Conservation (phyloP, 306 rosid species). For the Inga leiocalycina region DNA sequence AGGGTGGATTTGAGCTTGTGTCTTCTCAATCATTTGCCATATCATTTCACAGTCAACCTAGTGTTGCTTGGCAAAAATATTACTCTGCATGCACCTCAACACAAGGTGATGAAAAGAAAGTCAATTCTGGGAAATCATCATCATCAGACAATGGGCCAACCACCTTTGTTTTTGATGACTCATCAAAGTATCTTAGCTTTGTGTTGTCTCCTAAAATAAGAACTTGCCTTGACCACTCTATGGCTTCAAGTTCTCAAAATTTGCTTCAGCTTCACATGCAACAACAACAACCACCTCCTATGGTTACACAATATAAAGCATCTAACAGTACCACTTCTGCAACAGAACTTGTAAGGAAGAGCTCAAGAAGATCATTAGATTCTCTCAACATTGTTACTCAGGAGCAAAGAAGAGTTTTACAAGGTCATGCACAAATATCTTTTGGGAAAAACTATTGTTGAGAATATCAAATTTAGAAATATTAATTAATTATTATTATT, state of each 20-base stretch:
- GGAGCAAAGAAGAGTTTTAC: slow-evolving; percentile 49
- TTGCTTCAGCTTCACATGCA: slow-evolving; percentile 53
- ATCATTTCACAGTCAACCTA: slow-evolving; percentile 67
- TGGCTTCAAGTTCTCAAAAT: slow-evolving; percentile 48
- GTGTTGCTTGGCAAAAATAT: slow-evolving; percentile 49
- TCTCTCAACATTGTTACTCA: slow-evolving; percentile 33
- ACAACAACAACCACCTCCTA: slow-evolving; percentile 42
- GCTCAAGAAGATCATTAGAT: slow-evolving; percentile 35
- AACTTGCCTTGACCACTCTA: slow-evolving; percentile 46
- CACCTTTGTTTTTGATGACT: slow-evolving; percentile 59
- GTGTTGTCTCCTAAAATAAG: slow-evolving; percentile 43
- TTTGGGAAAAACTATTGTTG: slow-evolving; percentile 47
- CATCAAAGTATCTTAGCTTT: slow-evolving; percentile 55
- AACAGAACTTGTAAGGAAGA: slow-evolving; percentile 32
- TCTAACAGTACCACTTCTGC: slow-evolving; percentile 32
- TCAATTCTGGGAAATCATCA: slow-evolving; percentile 45
- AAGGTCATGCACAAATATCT: slow-evolving; percentile 55
- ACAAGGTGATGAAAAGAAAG: slow-evolving; percentile 53
- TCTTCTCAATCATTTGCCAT: slow-evolving; percentile 69
- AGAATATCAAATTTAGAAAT: too few species aligned
- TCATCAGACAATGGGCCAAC: slow-evolving; percentile 44
- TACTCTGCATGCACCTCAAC: slow-evolving; percentile 46
- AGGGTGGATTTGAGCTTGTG: slow-evolving; percentile 51
- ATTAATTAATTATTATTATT: too few species aligned
- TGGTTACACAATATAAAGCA: slow-evolving; percentile 36